Conservation (phyloP, 371 early-diverging fungal species). For the Mortierella sp. region DNA sequence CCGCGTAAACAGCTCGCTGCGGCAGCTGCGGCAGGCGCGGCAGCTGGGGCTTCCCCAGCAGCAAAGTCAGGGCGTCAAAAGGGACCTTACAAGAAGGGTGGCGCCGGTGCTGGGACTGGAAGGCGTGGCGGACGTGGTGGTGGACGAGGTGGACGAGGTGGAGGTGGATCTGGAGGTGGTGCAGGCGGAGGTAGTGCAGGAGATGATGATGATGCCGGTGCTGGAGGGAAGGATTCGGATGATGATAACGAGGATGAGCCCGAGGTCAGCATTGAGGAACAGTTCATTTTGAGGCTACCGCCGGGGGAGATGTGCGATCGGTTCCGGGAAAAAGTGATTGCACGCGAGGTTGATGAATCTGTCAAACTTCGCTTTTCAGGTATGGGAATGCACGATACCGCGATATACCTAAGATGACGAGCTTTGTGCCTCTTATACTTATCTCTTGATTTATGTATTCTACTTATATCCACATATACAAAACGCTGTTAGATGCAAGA, state of each 20-base stretch:
- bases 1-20: conserved; percentile 47
- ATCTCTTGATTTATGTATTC: too few relatives aligned
- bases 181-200: conserved; percentile 8
- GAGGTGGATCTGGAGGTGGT: conserved; percentile 7
- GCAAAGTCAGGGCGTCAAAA: conserved; percentile 28
- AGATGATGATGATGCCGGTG: conserved; percentile 19
- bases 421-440: too few relatives aligned
- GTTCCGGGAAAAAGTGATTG: conserved; percentile 74
- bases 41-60: conserved; percentile 10
- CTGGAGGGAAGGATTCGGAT: conserved; percentile 29
- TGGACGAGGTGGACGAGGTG: conserved; percentile 15
- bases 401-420: too few relatives aligned
- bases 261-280: conserved; percentile 77
- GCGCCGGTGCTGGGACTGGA: conserved; percentile 16
- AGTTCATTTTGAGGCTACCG: conserved; percentile 84
- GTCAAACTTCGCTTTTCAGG: conserved; percentile 74
- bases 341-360: conserved; percentile 76
- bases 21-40: conserved; percentile 40
- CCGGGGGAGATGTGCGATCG: conserved; percentile 69
- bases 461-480: too few relatives aligned
- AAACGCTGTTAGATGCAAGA: conserved; percentile 84
- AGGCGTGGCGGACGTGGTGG: conserved; percentile 23
- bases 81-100: conserved; percentile 24
- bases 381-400: conserved; percentile 19
- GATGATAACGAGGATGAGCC: conserved; percentile 73